Base-by-base conservation (phyloP, 345 rosid species). In the Rhodamnia argentea region DNA sequence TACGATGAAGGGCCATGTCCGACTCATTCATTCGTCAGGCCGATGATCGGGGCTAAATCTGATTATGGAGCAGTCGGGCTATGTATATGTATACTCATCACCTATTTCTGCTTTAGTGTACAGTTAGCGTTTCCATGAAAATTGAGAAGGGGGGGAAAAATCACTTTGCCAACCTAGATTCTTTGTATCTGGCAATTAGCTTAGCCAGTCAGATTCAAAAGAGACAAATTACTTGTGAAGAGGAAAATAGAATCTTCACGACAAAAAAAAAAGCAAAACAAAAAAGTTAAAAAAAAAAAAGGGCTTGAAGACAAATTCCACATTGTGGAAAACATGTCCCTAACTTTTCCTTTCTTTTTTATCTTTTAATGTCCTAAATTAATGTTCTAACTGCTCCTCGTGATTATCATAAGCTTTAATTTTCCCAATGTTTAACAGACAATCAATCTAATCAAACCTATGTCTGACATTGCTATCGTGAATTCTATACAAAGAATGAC, bases 61-160 rank as follows among this genome's bases (percentile, higher is more conserved):
- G 32, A 70, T 32, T 2, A 9, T 18, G 78, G 13, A 18, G 47
- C 0, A 1, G 1, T 62, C 7, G 42, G 5, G 42, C 0, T 0
- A 62, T 7, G 15, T 62, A 29, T 27, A 29, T 14, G 42, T 0
- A 18, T 29, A 29, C 42, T 62, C 75, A 29, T 22, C 11, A 15
- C 32, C 29, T 15, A 29, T 6, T 62, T 62, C 2, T 32, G 24
- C 13, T 64, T 2, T 2, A 37, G 40, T 2, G 13, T 32, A 32
- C 32, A 4, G 78, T 1, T 32, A 37, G 40, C 40, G 40, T 37
- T 37, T 37, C 40, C 40, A 37, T 37, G 40, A 37, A 37, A 32
- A 50, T 11, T 13, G 40, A 37, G 3, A 42, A 9, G 18, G 18
- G 8, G 32, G 9, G 7, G 4, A 32, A 16, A 70, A 4, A 32